Evolutionary conservation across 2,329 filamentous ascomycete species (phyloP), one percentile per base, ranked within the genome.

Genomic region (Exophiala lecanii-corni): DNA sequence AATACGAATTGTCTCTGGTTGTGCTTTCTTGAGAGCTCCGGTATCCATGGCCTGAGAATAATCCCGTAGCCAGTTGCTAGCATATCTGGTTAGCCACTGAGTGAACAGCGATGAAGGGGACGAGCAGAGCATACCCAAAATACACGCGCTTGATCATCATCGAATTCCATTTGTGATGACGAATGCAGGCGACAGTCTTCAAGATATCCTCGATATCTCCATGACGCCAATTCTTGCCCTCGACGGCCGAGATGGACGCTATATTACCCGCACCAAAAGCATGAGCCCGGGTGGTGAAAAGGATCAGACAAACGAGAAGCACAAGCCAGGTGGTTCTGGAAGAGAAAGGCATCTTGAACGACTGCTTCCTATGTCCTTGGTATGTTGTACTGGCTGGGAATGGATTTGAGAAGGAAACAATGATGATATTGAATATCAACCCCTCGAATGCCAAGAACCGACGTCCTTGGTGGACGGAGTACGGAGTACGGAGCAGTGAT

Each of bases 11-110:
- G 86, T 89, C 26, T 83, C 81, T 23, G 84, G 82, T 51, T 85
- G 86, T 47, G 88, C 81, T 47, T 81, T 82, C 66, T 89, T 89
- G 49, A 92, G 65, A 47, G 82, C 87, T 36, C 84, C 84, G 9
- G 89, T 82, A 58, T 91, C 86, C 62, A 91, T 75, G 25, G 86
- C 86, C 59, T 91, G 86, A 9, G 84, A 89, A 62, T 92, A 92
- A 67, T 91, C 86, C 47, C 86, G 77, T 30, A 91, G 70, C 86
- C 86, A 92, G 65, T 92, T 92, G 45, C 61, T 60, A 37, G 17
- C 21, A 10, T 19, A 34, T 12, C 4, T 18, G 17, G 12, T 39
- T 16, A n/a, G 16, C 17, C n/a, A n/a, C n/a, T n/a, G n/a, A n/a
- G n/a, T n/a, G n/a, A n/a, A n/a, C n/a, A n/a, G n/a, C n/a, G n/a